Base-by-base conservation (phyloP, 169 alveolate species). In the Plasmodium vinckei region DNA sequence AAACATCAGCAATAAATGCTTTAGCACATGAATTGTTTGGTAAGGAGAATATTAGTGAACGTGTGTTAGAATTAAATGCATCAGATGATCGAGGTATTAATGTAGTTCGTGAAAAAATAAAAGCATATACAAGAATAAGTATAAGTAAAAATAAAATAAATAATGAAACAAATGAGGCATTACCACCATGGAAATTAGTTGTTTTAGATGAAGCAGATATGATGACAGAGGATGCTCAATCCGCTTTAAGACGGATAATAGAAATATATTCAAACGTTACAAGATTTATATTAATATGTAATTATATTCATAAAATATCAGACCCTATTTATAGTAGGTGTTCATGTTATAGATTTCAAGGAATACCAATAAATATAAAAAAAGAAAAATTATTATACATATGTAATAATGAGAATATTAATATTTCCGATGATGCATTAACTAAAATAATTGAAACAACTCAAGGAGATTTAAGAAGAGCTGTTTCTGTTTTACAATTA, bases 191-290 rank as follows among this genome's bases (percentile, higher is more conserved):
- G 95, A 98, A 99, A 92, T 94, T 99, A 25, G 97, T 98, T 13
- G 97, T 99, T 44, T 94, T 99, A 56, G 99, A 99, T 92, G 99
- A 99, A 93, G 99, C 99, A 15, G 99, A 99, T 93, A 98, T 98
- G 97, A 97, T 99, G 98, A 99, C 99, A 17, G 94, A 94, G 12
- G 99, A 99, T 71, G 99, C 99, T 10, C 99, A 99, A 91, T 96
- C 99, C 9, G 99, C 99, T 17, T 95, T 99, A 27, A 94, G 99
- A 75, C 95, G 99, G 64, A 97, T 98, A 63, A 98, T 99, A 65
- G 99, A 99, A 94, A 97, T 97, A 42, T 97, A 95, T 68, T 95
- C 99, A 0, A 87, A 92, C 27, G 96, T 96, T 7, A 98, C 99
- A 27, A 95, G 99, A 72, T 99, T 99, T 96, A 97, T 99, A 77